These are phyloP conservation scores for Coriaria nepalensis DNA, from an alignment of 306 rosid genomes.

Conservation along the genomic window DNA sequence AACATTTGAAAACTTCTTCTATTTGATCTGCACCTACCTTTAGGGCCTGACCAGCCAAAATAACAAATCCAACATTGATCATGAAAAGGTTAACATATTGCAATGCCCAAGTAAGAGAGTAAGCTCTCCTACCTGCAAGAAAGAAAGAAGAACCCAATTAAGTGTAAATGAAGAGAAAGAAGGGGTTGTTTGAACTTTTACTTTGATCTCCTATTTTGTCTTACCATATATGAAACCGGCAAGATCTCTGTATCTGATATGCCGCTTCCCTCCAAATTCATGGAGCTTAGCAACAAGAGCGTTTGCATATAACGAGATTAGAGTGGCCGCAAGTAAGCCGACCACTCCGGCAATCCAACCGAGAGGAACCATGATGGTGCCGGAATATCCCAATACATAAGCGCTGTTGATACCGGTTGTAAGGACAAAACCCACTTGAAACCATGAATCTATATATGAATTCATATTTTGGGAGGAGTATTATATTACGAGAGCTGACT, in stretches of 20 bases:
- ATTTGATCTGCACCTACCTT: constrained; percentile 36
- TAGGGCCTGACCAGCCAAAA: constrained; percentile 84
- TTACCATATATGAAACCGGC: constrained; percentile 77
- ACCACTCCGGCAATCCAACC: constrained; percentile 67
- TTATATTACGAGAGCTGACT: background rate
- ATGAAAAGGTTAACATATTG: constrained; percentile 90
- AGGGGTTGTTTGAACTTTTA: background rate
- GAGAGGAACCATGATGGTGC: constrained; percentile 77
- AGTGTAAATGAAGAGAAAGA: background rate
- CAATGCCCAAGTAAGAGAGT: constrained; percentile 72
- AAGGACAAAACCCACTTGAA: constrained; percentile 79
- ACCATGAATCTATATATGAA: constrained; percentile 53
- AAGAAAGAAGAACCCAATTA: background rate
- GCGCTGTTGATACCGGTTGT: constrained; percentile 90
- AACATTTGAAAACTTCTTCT: background rate
- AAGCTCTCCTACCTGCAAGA: constrained; percentile 63
- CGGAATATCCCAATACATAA: constrained; percentile 83
- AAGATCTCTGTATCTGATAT: constrained; percentile 90
- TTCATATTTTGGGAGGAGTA: background rate
- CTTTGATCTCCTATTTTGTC: constrained; percentile 1
- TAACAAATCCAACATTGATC: constrained; percentile 78
- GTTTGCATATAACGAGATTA: constrained; percentile 67
- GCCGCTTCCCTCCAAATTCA: constrained; percentile 80
- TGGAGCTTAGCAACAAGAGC: constrained; percentile 81
- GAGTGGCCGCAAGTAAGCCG: constrained; percentile 61